Conservation (phyloP, 2,329 filamentous ascomycete genomes). For the Myrmaecium sp. region DNA sequence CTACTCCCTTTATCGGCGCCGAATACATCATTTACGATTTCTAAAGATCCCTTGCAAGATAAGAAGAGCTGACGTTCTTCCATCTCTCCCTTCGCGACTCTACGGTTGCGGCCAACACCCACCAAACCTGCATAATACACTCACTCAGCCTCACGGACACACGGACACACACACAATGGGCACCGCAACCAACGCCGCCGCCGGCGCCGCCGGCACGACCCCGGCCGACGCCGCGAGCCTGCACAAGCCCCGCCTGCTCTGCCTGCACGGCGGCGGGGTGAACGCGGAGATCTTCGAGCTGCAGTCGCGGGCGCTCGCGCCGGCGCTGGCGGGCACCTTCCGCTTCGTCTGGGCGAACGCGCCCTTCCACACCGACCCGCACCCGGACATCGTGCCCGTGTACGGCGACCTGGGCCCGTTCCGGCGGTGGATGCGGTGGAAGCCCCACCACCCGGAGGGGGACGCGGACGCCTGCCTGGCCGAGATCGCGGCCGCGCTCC, state of each 20-base stretch:
- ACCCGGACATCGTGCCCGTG: constrained; percentile 44
- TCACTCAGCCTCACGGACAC: no score
- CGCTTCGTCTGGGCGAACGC: constrained; percentile 58
- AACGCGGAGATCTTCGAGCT: constrained; percentile 52
- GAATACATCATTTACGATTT: no score
- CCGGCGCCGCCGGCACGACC: no score
- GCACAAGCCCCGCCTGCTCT: constrained; percentile 50
- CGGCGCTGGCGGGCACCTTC: constrained; percentile 38
- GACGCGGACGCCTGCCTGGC: constrained; percentile 32
- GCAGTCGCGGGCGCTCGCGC: constrained; percentile 44
- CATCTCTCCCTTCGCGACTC: no score
- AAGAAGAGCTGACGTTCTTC: no score
- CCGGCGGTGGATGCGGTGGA: constrained; percentile 45
- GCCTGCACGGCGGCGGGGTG: constrained; percentile 64
- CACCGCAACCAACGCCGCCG: no score
- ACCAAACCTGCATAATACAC: no score
- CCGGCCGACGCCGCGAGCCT: constrained; percentile 14
- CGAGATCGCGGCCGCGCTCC: constrained; percentile 28
- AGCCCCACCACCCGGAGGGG: constrained; percentile 36
- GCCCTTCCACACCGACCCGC: constrained; percentile 45
- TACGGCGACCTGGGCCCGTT: constrained; percentile 54
- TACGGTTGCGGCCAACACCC: no score
- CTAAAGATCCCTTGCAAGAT: no score
- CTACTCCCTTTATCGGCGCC: no score
- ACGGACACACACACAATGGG: no score